Base-by-base conservation (phyloP, 164 flowering plant species). In the Hamamelis virginiana region DNA sequence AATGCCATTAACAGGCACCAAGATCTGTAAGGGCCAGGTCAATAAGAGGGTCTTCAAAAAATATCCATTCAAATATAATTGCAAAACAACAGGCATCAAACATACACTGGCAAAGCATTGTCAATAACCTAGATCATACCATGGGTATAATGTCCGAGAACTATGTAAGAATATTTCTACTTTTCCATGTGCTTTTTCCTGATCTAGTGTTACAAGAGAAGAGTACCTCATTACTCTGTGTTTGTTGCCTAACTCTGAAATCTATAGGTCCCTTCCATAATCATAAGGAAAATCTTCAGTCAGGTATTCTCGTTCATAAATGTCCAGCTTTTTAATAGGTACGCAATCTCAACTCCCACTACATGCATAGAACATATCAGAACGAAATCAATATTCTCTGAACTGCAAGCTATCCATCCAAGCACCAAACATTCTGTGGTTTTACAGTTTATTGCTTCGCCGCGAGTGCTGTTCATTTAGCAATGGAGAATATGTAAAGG, bases 401-500 rank as follows among this genome's bases (percentile, higher is more conserved):
- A 21, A 4, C 38, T 0, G 63, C 28, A 60, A 60, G 21, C 46
- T 28, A 60, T 44, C 9, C 18, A 60, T 0, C 22, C n/a, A 66
- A 1, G n/a, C 12, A 68, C 26, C n/a, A 44, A 58, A 18, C n/a
- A 13, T 14, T 12, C 23, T 50, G 43, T 62, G 45, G 27, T 62
- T 48, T 69, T 74, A 63, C 79, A 91, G 97, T 75, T 77, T 91
- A 76, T 68, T 91, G 72, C 91, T 90, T 28, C 90, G 96, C 0
- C 91, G 96, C 43, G 96, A 90, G 66, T 90, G 96, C 76, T 90
- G 96, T 78, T 89, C 96, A 51, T 90, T 90, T 74, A 90, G 96
- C 83, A 90, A 90, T 53, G 96, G 91, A 33, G 97, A 91, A 74
- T 91, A 86, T 73, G 82, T 91, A 4, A 91, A 91, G 74, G 76